Evolutionary conservation across 2,329 filamentous ascomycete species (phyloP), one percentile per base, ranked within the genome.

Genomic region (Orbilia quercus): DNA sequence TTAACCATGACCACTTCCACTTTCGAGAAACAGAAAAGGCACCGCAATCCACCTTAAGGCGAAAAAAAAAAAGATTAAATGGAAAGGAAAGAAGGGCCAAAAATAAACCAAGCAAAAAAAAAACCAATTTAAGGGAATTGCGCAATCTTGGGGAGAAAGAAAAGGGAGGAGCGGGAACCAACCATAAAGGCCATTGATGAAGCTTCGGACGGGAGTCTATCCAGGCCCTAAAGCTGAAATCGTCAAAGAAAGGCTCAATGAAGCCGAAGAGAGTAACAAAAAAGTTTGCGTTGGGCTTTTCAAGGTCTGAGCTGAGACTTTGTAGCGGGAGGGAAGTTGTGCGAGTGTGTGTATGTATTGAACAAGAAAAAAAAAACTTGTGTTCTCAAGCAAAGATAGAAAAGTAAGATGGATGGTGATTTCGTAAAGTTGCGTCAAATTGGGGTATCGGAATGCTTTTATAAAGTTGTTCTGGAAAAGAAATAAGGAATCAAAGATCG

Each of bases 151-250:
- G 45, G 28, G n/a, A n/a, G n/a, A n/a, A n/a, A n/a, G n/a, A n/a
- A 58, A 57, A 54, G 58, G 57, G 58, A 58, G 42, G 58, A 31
- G 48, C 51, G 67, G 60, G 59, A 72, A 72, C 67, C 44, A 65
- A 72, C 67, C 67, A 59, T 72, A 47, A 65, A 72, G 25, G 67
- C 67, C 67, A 72, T 72, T 72, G 67, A 72, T 59, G 48, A 72
- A 59, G 67, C 59, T 72, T 59, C 59, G 59, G 67, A 72, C 59
- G 67, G 67, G 59, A 72, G 58, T 54, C 53, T 65, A 65, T 72
- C 59, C 59, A 60, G 54, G 54, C 59, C 67, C 67, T 72, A 60
- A 42, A 72, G 9, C 53, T 59, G 60, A 45, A 72, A 64, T 72
- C 67, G 59, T 72, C 50, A 55, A 65, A 65, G 23, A 64, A 65